Percentiles rank a stretch among this genome's conserved stretches.
phyloP scores from a whole-genome alignment of 2,329 filamentous ascomycete genomes.

The Phyllosticta citribraziliensis region DNA sequence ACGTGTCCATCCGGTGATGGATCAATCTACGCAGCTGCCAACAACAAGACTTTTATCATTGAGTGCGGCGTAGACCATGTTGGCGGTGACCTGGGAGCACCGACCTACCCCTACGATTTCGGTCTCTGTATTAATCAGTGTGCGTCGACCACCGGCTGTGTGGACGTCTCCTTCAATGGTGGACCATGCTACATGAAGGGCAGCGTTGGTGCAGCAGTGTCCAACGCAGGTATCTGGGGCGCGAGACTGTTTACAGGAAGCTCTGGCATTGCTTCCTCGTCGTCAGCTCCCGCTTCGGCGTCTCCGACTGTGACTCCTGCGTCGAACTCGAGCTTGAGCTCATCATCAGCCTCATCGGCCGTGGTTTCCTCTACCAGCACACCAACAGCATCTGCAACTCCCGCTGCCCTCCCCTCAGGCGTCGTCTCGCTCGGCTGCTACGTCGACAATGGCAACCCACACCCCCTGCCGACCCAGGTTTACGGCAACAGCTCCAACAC shows the following conservation, averaged over 20 bases:
- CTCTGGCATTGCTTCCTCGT: background rate
- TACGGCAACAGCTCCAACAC: constrained; percentile 4
- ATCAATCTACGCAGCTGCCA: constrained; percentile 9
- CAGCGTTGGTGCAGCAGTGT: background rate
- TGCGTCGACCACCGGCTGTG: constrained; percentile 6
- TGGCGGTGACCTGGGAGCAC: constrained; percentile 4
- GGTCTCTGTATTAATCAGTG: constrained; percentile 1
- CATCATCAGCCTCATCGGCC: background rate
- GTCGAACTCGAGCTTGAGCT: background rate
- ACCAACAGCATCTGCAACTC: background rate
- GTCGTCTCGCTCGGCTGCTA: constrained; percentile 1
- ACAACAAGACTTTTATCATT: constrained; percentile 13
- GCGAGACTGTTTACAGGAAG: background rate
- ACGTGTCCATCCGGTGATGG: constrained; percentile 11
- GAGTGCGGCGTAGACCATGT: constrained; percentile 6
- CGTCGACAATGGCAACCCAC: background rate
- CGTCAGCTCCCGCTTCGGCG: background rate
- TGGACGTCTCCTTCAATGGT: constrained; percentile 4
- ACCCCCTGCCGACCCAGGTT: background rate
- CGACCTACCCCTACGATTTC: constrained; percentile 1
- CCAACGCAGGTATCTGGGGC: constrained; percentile 7
- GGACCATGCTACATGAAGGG: constrained; percentile 9
- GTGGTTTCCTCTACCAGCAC: background rate
- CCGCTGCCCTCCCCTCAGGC: background rate
- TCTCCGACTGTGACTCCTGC: background rate